phyloP scores from a whole-genome alignment of 164 flowering plant species.

The Santalum album region DNA sequence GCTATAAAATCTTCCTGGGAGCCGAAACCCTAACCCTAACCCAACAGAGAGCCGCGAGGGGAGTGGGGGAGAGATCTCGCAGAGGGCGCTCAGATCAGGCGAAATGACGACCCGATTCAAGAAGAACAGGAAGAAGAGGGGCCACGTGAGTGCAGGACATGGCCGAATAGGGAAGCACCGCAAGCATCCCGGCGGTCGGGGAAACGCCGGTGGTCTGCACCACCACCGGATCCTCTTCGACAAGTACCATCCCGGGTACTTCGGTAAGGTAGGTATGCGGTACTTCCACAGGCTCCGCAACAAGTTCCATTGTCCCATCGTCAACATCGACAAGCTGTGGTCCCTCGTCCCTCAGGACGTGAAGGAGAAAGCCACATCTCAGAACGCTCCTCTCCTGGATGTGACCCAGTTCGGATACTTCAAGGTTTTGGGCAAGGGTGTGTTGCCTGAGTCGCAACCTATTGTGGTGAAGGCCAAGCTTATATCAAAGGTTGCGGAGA shows the following conservation, averaged over 20 bases:
- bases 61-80: too few relatives aligned
- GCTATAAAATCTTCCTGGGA: too few relatives aligned
- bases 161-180: slow-evolving; percentile 77
- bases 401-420: slow-evolving; percentile 64
- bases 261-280: slow-evolving; percentile 76
- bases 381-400: slow-evolving; percentile 44
- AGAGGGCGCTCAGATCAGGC: background rate
- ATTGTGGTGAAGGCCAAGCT: slow-evolving; percentile 72
- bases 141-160: slow-evolving; percentile 75
- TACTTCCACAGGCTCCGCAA: slow-evolving; percentile 66
- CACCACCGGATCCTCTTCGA: slow-evolving; percentile 79
- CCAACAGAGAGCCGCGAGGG: too few relatives aligned
- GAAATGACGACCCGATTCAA: slow-evolving; percentile 59
- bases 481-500: slow-evolving; percentile 51
- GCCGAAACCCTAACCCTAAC: too few relatives aligned
- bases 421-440: slow-evolving; percentile 66
- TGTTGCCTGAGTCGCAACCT: slow-evolving; percentile 39
- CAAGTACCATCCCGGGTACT: slow-evolving; percentile 79
- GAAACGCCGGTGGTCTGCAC: slow-evolving; percentile 79
- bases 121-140: slow-evolving; percentile 80
- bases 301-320: slow-evolving; percentile 62
- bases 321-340: slow-evolving; percentile 67
- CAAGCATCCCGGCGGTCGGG: slow-evolving; percentile 78
- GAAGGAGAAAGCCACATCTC: slow-evolving; percentile 41
- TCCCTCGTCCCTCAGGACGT: slow-evolving; percentile 57